Evolutionary conservation across 108 stramenopile species (phyloP).

Genomic region (Pseudonitzschia pungens): DNA sequence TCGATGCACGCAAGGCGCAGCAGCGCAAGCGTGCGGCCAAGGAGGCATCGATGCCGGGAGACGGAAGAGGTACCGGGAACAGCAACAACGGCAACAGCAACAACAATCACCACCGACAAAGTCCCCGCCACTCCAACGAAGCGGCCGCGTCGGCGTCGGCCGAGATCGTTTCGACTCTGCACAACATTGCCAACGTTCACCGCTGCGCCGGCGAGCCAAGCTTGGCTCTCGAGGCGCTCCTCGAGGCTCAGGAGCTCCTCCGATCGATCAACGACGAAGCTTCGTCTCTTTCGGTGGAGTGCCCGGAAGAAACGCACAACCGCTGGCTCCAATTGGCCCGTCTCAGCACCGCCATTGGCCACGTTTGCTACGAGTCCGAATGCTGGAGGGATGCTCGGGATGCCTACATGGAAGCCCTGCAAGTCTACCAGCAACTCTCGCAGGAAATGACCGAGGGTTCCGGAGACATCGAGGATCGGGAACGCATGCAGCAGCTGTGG

Average conservation of each 20-base stretch:
- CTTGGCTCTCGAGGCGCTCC: constrained; percentile 27
- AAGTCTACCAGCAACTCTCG: constrained; percentile 3
- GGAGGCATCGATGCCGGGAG: neutral
- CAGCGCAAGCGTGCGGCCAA: neutral
- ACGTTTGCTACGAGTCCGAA: constrained; percentile 16
- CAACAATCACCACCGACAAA: neutral
- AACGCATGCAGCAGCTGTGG: neutral
- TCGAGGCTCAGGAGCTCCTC: constrained; percentile 19
- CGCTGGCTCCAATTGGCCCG: constrained; percentile 19
- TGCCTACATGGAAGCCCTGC: constrained; percentile 29
- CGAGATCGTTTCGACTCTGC: constrained; percentile 37
- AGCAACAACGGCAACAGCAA: neutral
- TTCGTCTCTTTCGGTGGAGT: neutral
- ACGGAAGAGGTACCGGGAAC: neutral
- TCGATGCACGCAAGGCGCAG: constrained; percentile 22
- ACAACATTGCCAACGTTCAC: constrained; percentile 54
- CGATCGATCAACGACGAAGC: neutral
- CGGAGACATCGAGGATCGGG: neutral
- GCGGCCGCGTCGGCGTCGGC: neutral
- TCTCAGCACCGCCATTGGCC: constrained; percentile 24
- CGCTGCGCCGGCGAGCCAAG: constrained; percentile 25
- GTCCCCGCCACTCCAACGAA: neutral
- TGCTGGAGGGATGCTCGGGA: constrained; percentile 16
- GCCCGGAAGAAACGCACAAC: neutral
- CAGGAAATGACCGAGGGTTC: neutral